Evolutionary conservation across 2,329 filamentous ascomycete genomes (phyloP).

Genomic region (Tolypocladium amazonense): DNA sequence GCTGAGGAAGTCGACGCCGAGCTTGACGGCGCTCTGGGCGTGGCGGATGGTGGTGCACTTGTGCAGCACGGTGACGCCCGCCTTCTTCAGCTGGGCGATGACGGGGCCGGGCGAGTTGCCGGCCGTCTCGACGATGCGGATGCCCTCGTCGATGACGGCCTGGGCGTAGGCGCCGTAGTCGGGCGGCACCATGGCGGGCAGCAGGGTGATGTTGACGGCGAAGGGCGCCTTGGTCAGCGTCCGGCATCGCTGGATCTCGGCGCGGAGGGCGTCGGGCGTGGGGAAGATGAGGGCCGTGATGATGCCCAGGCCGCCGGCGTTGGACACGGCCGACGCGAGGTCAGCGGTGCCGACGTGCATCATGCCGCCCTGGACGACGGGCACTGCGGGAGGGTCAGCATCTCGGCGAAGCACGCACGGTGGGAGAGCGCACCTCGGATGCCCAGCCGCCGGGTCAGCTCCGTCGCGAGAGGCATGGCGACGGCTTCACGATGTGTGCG

Average conservation of each 20-base stretch:
- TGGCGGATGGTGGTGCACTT: constrained; percentile 97
- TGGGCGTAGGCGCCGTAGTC: constrained; percentile 89
- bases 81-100: constrained; percentile 77
- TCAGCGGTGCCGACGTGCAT: constrained; percentile 77
- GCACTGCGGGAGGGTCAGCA: constrained; percentile 38
- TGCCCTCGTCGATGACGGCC: constrained; percentile 85
- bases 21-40: constrained; percentile 80
- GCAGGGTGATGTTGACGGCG: constrained; percentile 88
- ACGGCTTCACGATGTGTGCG: background rate
- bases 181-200: constrained; percentile 80
- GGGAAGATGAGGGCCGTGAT: constrained; percentile 88
- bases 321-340: constrained; percentile 64
- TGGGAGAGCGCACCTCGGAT: constrained; percentile 29
- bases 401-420: background rate
- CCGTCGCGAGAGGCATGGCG: constrained; percentile 46
- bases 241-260: constrained; percentile 82
- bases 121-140: constrained; percentile 86
- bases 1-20: constrained; percentile 91
- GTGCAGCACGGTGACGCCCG: constrained; percentile 72
- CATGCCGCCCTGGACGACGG: constrained; percentile 80
- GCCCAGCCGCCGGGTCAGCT: constrained; percentile 46
- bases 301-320: constrained; percentile 74
- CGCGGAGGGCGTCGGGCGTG: constrained; percentile 79
- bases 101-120: constrained; percentile 83
- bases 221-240: constrained; percentile 72